A percentile compares a stretch with the other conserved stretches of the same genome.
Conservation (phyloP, 352 stramenopile genomes). For the Pythium pectinolyticum region DNA sequence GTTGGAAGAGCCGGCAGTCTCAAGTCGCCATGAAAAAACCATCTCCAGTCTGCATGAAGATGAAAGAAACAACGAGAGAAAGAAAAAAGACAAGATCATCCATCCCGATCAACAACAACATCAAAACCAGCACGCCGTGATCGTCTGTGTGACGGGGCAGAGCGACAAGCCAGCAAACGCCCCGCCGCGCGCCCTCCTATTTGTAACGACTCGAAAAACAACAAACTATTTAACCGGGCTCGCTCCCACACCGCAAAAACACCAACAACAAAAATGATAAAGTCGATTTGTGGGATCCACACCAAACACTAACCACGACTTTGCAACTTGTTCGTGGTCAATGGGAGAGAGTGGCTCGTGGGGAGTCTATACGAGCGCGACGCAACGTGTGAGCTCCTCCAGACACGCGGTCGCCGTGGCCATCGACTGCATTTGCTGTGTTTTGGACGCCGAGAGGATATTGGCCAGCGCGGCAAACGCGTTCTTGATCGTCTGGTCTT, state of each 20-base stretch:
- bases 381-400: slow-evolving; percentile 39
- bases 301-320: background rate
- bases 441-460: slow-evolving; percentile 59
- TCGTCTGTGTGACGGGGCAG: no score
- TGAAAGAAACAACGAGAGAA: background rate
- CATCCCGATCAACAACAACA: background rate
- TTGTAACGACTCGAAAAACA: background rate
- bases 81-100: background rate
- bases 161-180: background rate
- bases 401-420: slow-evolving; percentile 53
- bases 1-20: slow-evolving; percentile 50
- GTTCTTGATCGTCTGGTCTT: slow-evolving; percentile 47
- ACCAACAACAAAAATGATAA: slow-evolving; percentile 12
- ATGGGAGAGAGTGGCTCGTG: background rate
- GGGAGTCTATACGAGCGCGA: slow-evolving; percentile 20
- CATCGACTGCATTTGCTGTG: slow-evolving; percentile 35
- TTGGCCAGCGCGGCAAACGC: slow-evolving; percentile 45
- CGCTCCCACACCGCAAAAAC: background rate
- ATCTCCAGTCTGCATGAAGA: slow-evolving; percentile 10
- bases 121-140: no score
- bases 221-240: slow-evolving; percentile 23
- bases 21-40: slow-evolving; percentile 41
- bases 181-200: background rate
- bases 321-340: background rate
- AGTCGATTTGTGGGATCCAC: slow-evolving; percentile 1